A percentile compares a stretch with the other conserved stretches of the same genome.
Evolutionary conservation across 2,329 filamentous ascomycete species (phyloP).

Genomic region (Rutstroemia sydowiana): DNA sequence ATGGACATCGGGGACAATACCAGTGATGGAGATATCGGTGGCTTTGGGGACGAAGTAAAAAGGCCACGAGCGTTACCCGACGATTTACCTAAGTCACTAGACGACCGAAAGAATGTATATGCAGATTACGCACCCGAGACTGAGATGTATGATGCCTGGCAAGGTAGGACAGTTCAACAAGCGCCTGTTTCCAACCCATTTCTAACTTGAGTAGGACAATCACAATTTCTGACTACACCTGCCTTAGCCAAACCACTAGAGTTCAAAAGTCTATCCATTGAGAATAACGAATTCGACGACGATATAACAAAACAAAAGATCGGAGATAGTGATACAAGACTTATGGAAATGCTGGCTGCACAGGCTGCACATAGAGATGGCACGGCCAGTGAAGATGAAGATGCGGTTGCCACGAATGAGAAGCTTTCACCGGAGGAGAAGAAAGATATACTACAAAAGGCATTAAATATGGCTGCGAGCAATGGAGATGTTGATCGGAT

Average conservation of each 20-base stretch:
- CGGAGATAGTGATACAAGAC: constrained; percentile 74
- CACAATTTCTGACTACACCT: constrained; percentile 85
- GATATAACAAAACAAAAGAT: constrained; percentile 43
- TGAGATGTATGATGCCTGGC: constrained; percentile 98
- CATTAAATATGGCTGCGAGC: constrained; percentile 89
- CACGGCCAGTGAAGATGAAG: constrained; percentile 68
- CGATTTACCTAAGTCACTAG: constrained; percentile 84
- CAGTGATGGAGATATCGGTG: constrained; percentile 33
- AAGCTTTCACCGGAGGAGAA: constrained; percentile 73
- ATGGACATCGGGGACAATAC: constrained; percentile 54
- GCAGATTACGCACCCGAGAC: constrained; percentile 65
- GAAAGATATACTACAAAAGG: constrained; percentile 72
- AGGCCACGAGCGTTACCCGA: constrained; percentile 55
- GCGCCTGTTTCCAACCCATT: constrained; percentile 9
- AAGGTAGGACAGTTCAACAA: constrained; percentile 50
- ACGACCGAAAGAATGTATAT: constrained; percentile 71
- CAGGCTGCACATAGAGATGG: constrained; percentile 80
- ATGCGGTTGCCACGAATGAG: constrained; percentile 67
- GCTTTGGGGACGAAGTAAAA: constrained; percentile 30
- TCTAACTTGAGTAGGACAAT: constrained; percentile 60
- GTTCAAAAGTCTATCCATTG: constrained; percentile 74
- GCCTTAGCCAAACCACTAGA: constrained; percentile 75
- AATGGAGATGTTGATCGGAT: constrained; percentile 88
- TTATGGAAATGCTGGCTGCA: constrained; percentile 94
- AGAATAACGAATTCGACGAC: constrained; percentile 69